Base-by-base conservation (phyloP, 2,329 filamentous ascomycete species). In the Zopfia rhizophila region DNA sequence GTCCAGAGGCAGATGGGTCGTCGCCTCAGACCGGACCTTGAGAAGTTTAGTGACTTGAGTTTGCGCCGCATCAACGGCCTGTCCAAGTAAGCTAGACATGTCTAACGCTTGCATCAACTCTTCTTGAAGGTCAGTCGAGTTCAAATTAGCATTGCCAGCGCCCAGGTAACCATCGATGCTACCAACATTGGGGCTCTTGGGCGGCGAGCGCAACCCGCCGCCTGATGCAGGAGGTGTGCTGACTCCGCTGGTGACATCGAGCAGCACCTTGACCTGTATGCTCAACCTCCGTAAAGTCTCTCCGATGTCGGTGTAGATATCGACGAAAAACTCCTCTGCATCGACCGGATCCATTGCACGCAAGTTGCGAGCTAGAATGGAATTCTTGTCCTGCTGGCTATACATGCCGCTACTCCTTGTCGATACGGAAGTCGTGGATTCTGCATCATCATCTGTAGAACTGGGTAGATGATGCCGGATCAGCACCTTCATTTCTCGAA, bases 361-460 rank as follows among this genome's bases (percentile, higher is more conserved):
- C 19, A 99, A 76, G 59, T 97, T 97, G 8, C 92, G 85, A 5
- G 94, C 92, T 21, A 97, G 78, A 31, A 91, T 89, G 0, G 89
- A 86, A 0, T 92, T 96, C 66, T 94, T 97, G 56, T 97, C 92
- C 63, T 96, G 90, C 58, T 91, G 89, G 13, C 84, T 89, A 28
- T 66, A 53, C 29, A 87, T 75, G 53, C 86, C 83, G 47, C 83
- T 83, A 19, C 86, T 87, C 51, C 84, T 77, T 1, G 93, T 97
- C 3, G 92, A 95, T 1, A 86, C 82, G 1, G 92, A 92, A 73
- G 93, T 86, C 76, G 93, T 88, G 0, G 91, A 96, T 67, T 94
- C 90, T 51, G 88, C 90, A 66, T 99, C 94, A 57, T 97, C 93
- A 49, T 99, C 94, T 59, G 85, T 94, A 8, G 93, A 96, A 64